Base-by-base conservation (phyloP, 2,329 filamentous ascomycete species). In the Cylindrodendrum hubeiense region DNA sequence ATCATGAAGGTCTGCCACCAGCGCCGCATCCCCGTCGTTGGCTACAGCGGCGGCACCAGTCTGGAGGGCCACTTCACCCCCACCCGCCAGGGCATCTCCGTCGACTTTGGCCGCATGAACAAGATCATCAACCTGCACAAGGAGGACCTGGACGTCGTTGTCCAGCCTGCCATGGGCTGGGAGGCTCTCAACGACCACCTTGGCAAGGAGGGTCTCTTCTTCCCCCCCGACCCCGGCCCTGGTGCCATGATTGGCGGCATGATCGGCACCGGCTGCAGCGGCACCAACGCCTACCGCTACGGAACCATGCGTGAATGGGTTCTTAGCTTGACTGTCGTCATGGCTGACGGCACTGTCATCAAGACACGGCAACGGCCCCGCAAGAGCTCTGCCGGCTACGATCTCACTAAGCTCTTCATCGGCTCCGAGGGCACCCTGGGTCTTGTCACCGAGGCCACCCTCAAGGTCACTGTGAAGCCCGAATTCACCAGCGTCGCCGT, bases 221-320 rank as follows among this genome's bases (percentile, higher is more conserved):
- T 97, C 81, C 94, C 94, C 22, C 94, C 94, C 1, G 94, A 97
- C 78, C 94, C 94, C 19, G 95, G 94, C 57, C 94, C 95, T 56
- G 94, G 94, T 19, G 94, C 94, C 66, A 93, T 93, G 90, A 97
- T 98, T 73, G 94, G 94, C 62, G 94, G 94, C 60, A 94, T 94
- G 92, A 89, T 94, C 34, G 92, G 91, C 22, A 94, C 92, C 3
- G 87, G 87, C 37, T 89, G 86, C 81, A 88, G 85, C 75, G 94
- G 94, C 64, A 97, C 94, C 15, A 97, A 97, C 78, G 91, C 94
- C 17, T 97, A 97, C 82, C 87, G 94, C 63, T 97, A 97, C 78
- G 95, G 94, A 67, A 97, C 94, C 2, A 97, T 97, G 94, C 90
- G 93, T 67, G 94, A 97, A 77, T 97, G 94, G 94, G 95, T 97